Evolutionary conservation across 257 asterid species (phyloP).

Genomic region (Knoxia roxburghii): DNA sequence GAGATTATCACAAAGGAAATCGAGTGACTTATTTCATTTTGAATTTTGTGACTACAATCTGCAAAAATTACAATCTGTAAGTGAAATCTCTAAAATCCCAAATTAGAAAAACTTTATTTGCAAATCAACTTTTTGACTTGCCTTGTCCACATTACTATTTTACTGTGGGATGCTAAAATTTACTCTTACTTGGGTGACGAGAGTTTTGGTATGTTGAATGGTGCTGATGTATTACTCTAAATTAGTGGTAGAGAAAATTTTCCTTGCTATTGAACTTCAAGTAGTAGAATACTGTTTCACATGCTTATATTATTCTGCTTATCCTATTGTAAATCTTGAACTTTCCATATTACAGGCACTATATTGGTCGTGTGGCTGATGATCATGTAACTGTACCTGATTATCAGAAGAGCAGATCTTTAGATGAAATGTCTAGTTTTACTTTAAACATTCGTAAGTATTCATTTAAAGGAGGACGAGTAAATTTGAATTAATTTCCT

Average conservation of each 20-base stretch:
- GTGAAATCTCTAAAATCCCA: background rate
- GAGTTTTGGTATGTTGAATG: background rate
- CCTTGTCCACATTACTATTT: background rate
- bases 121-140: background rate
- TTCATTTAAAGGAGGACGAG: conserved; percentile 19
- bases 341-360: conserved; percentile 29
- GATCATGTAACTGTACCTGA: conserved; percentile 32
- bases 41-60: background rate
- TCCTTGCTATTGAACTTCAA: background rate
- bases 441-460: conserved; percentile 55
- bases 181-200: background rate
- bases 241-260: background rate
- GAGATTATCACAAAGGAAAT: background rate
- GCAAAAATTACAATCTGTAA: background rate
- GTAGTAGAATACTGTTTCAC: background rate
- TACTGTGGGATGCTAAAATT: background rate
- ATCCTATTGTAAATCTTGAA: background rate
- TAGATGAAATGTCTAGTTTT: conserved; percentile 26
- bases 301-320: background rate
- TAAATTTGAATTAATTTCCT: conserved; percentile 15
- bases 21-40: background rate
- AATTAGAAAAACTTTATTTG: background rate
- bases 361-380: conserved; percentile 23
- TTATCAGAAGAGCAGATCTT: conserved; percentile 26
- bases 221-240: background rate